Percentiles rank a stretch among this genome's conserved stretches.
Evolutionary conservation across 2,329 filamentous ascomycete genomes (phyloP).

Genomic region (Sarocladium kiliense): DNA sequence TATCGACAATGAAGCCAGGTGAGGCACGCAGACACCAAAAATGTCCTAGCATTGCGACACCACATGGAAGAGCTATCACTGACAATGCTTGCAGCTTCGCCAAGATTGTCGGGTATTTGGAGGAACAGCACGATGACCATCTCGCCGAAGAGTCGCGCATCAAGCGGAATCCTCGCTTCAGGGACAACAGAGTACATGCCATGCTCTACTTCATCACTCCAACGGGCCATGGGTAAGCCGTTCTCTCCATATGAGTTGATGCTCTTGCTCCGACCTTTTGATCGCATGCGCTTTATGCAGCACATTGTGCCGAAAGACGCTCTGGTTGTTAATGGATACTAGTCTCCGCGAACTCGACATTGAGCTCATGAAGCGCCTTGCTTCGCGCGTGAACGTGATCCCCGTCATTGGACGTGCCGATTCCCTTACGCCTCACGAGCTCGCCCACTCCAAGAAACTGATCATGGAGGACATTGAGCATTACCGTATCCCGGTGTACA

Average conservation of each 20-base stretch:
- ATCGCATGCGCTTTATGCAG: no score
- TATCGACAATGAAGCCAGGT: conserved; percentile 98
- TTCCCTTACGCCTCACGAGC: conserved; percentile 89
- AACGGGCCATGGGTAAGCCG: conserved; percentile 88
- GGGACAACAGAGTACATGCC: conserved; percentile 97
- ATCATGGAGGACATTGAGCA: conserved; percentile 99
- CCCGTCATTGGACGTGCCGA: conserved; percentile 98
- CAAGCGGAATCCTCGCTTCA: conserved; percentile 99
- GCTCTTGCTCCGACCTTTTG: no score
- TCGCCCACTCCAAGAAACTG: conserved; percentile 98
- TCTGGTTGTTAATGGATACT: no score
- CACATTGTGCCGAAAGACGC: no score
- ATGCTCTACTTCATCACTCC: conserved; percentile 99
- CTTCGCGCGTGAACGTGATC: conserved; percentile 96
- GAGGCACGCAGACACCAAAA: conserved; percentile 18
- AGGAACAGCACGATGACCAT: conserved; percentile 99
- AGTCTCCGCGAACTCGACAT: conserved; percentile 98
- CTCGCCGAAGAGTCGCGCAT: conserved; percentile 98
- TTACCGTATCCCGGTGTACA: conserved; percentile 99
- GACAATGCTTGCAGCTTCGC: conserved; percentile 75
- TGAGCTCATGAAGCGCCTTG: conserved; percentile 98
- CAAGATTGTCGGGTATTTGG: conserved; percentile 96
- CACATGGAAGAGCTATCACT: no score
- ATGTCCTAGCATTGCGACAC: no score
- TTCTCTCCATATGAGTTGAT: no score